Percentiles rank a stretch among this genome's conserved stretches.
phyloP scores from a whole-genome alignment of 305 asterid species.

The Plantago rigida region DNA sequence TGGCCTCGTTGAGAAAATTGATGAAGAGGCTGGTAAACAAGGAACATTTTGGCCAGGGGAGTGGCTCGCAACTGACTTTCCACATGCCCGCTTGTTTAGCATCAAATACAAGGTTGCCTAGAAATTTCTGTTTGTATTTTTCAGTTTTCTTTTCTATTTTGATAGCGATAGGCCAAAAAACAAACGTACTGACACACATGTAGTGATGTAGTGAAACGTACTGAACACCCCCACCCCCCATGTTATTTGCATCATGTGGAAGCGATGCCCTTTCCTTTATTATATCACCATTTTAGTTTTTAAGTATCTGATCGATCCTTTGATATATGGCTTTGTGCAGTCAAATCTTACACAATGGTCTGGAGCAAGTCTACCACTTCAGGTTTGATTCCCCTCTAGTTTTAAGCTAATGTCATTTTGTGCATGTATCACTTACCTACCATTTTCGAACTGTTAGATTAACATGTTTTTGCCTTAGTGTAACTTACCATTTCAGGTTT shows the following conservation, averaged over 20 bases:
- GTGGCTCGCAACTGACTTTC: constrained; percentile 92
- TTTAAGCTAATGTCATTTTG: constrained; percentile 5
- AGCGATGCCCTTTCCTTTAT: background rate
- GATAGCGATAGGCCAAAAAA: too few species aligned
- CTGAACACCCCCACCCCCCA: too few species aligned
- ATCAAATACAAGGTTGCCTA: constrained; percentile 69
- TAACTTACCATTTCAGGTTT: too few species aligned
- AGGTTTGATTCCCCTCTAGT: constrained; percentile 45
- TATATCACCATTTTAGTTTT: constrained; percentile 7
- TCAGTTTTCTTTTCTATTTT: too few species aligned
- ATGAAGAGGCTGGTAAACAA: constrained; percentile 90
- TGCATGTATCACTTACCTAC: background rate
- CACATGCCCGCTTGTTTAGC: constrained; percentile 90
- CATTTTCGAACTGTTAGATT: background rate
- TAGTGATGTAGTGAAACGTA: too few species aligned
- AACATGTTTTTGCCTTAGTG: too few species aligned
- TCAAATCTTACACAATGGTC: constrained; percentile 97
- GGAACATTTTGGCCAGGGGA: constrained; percentile 99
- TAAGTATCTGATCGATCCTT: constrained; percentile 20
- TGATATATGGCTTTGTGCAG: constrained; percentile 44
- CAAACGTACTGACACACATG: too few species aligned
- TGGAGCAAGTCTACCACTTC: constrained; percentile 97
- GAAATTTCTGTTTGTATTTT: background rate
- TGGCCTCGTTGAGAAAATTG: constrained; percentile 98
- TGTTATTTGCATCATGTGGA: background rate